These are phyloP conservation scores for Puccinia brachypodii DNA, from an alignment of 1,284 basidiomycete genomes.

Conservation along the genomic window DNA sequence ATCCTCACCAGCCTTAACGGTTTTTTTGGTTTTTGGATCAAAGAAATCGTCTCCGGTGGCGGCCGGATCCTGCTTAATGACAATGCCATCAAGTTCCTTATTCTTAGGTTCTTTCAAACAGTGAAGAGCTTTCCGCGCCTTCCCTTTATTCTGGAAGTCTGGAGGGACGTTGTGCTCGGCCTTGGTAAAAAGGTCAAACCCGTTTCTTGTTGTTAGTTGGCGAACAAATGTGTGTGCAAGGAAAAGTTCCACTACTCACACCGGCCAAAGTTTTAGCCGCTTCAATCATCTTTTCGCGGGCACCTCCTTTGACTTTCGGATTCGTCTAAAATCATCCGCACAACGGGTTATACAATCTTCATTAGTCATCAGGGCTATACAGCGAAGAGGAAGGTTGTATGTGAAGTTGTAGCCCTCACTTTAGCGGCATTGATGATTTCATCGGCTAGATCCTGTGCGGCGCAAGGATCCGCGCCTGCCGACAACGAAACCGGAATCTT, in stretches of 20 bases:
- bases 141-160: background rate
- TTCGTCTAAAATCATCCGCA: background rate
- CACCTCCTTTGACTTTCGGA: background rate
- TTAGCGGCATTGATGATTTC: slow-evolving; percentile 16
- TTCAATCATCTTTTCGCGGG: background rate
- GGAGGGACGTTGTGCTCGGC: slow-evolving; percentile 20
- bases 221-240: no score
- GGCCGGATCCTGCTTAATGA: slow-evolving; percentile 22
- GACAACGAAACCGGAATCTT: background rate
- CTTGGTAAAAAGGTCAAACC: background rate
- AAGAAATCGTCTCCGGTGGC: background rate
- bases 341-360: background rate
- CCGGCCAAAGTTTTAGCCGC: background rate
- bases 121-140: background rate
- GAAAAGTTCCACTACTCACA: background rate
- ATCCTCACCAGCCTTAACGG: background rate
- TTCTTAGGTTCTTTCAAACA: slow-evolving; percentile 11
- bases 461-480: slow-evolving; percentile 7
- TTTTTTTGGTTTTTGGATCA: slow-evolving; percentile 23
- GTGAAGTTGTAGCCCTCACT: background rate
- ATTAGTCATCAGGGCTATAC: background rate
- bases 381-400: background rate
- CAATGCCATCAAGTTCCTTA: background rate
- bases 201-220: no score
- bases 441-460: slow-evolving; percentile 32